Evolutionary conservation across 179 eudicot genomes (phyloP), one percentile per base, ranked within the genome.

Genomic region (Corrigiola litoralis): DNA sequence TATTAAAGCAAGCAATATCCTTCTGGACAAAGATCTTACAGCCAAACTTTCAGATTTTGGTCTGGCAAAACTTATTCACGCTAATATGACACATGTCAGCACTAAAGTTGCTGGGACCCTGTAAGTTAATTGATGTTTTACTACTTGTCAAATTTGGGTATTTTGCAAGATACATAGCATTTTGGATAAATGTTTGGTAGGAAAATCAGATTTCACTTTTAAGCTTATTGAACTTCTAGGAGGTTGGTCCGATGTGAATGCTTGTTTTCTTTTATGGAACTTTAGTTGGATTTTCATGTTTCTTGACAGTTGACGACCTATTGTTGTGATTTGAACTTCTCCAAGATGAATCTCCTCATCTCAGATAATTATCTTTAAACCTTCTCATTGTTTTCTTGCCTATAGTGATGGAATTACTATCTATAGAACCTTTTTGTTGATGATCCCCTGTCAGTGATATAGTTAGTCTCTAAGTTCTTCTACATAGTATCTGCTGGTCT

Each of bases 21-120:
- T 92, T 60, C 95, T 92, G 17, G 98, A 92, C 72, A 79, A 79
- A 61, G 84, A 85, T 70, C 74, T 92, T 28, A 76, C 76, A 5
- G 85, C 98, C 29, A 89, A 85, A 63, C 86, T 92, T 65, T 75
- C 98, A 1, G 96, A 92, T 84, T 92, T 92, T 73, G 98, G 98
- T 51, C 86, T 92, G 56, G 96, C 98, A 34, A 92, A 90, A 81
- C 92, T 92, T 72, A 78, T 92, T 52, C 92, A 88, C 12, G 36
- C 74, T 9, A 70, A 77, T 33, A 56, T 78, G 72, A 87, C 95
- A 36, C 96, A 92, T 80, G 64, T 92, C 59, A 92, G 95, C 64
- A 92, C 98, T 16, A 87, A 82, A 77, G 86, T 92, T 38, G 96
- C 98, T 0, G 98, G 98, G 71, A 92, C 98, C 20, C 57, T 81